A percentile compares a stretch with the other conserved stretches of the same genome.
phyloP scores from a whole-genome alignment of 2,329 filamentous ascomycete species.

The Exophiala dermatitidis region DNA sequence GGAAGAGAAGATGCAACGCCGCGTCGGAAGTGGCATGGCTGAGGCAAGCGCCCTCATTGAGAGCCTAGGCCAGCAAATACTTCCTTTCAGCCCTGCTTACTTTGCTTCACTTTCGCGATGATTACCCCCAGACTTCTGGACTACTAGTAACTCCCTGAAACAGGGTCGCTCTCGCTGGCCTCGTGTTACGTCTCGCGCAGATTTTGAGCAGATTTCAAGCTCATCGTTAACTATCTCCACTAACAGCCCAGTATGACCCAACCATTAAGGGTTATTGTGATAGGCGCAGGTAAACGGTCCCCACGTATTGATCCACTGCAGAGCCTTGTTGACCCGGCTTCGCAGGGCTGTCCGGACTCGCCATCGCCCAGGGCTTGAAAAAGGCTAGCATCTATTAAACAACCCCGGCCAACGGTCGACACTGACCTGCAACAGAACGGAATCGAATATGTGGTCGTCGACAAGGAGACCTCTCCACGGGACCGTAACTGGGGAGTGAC shows the following conservation, averaged over 20 bases:
- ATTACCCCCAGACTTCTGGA: not conserved
- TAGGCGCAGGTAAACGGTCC: conserved; percentile 12
- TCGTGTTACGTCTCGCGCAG: not conserved
- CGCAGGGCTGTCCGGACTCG: conserved; percentile 18
- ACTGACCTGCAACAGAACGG: conserved; percentile 12
- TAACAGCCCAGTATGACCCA: conserved; percentile 3
- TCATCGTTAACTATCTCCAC: not conserved
- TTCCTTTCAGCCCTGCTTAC: too few relatives aligned
- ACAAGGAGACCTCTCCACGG: conserved; percentile 19
- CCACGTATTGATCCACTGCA: not conserved
- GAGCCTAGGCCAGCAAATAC: too few relatives aligned
- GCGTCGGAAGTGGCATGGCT: too few relatives aligned
- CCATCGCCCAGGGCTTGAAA: conserved; percentile 19
- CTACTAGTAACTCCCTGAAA: not conserved
- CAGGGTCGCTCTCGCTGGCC: not conserved
- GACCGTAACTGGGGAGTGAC: conserved; percentile 24
- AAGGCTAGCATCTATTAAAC: conserved; percentile 5
- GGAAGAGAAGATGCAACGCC: too few relatives aligned
- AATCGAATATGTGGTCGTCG: conserved; percentile 20
- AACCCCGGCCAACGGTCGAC: not conserved
- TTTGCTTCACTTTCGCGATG: too few relatives aligned
- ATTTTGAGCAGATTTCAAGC: too few relatives aligned
- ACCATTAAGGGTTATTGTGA: conserved; percentile 11
- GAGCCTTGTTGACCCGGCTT: not conserved
- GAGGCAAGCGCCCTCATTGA: too few relatives aligned